Evolutionary conservation across 2,329 filamentous ascomycete species (phyloP), one percentile per base, ranked within the genome.

Genomic region (Pseudocercospora ulei): DNA sequence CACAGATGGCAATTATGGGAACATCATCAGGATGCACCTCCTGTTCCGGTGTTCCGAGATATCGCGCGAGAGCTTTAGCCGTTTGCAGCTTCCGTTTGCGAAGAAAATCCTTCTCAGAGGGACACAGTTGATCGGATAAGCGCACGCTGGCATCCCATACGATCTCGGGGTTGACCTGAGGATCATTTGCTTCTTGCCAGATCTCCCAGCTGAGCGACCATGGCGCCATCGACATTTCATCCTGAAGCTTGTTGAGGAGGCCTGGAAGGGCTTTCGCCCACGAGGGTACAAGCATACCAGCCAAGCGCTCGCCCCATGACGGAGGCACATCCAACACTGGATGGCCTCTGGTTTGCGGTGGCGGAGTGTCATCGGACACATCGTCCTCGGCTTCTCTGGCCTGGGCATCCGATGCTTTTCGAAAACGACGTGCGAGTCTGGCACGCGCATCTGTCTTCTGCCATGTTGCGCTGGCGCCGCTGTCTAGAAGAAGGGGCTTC

Each of bases 21-120:
- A 96, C 79, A 64, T 98, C 90, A 30, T 94, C 85, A 0, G 85
- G 83, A 55, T 96, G 76, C n/a, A 98, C 76, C 2, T 88, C 81
- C 8, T 74, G 68, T 57, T 87, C 84, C 0, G 80, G 67, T 4
- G 98, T 66, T 18, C 73, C 76, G 0, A 98, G 73, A 56, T 96
- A 98, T 35, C 70, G 78, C 2, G 87, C 85, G 35, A 98, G 66
- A 4, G 84, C 86, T 39, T 73, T 74, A 3, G 72, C 75, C 0
- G 81, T 80, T 33, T 82, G 72, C 43, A 68, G 68, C 56, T 76
- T 80, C 38, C 90, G 73, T 35, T 78, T 78, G 16, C 67, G 61
- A 5, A 85, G 64, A 51, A 86, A 98, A 3, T 70, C 67, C 57
- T 80, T 75, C 59, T 98, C 90, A 44, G 95, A 86, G 1, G 75